Evolutionary conservation across 768 basidiomycete species (phyloP), one percentile per base, ranked within the genome.

Genomic region (Porpolomopsis calyptriformis): DNA sequence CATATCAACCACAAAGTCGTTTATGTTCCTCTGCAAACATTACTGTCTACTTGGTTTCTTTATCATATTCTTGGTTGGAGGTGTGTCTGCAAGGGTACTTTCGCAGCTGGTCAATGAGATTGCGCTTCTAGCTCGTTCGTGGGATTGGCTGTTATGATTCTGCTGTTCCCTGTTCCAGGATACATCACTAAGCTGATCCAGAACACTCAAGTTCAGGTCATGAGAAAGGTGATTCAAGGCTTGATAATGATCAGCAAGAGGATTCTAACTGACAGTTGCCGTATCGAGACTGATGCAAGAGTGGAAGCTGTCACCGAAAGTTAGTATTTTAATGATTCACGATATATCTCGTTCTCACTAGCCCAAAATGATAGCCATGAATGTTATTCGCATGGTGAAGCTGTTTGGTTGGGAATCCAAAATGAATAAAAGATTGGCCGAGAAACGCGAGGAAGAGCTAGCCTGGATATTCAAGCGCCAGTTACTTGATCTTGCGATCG

Each of bases 391-490:
- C 14, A 82, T 83, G 76, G 66, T 83, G 56, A 85, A 85, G 60
- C 63, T 85, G 34, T 84, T 86, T 53, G 83, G 71, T 6, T 74
- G 83, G 72, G 72, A 80, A 68, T 69, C 71, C 47, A 70, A 74
- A 39, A 72, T 82, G 55, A 64, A 72, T 19, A 57, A 69, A 10
- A 67, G 68, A 41, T 65, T 89, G 38, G 61, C 68, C 18, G 69
- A 70, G 24, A 76, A 76, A 53, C 72, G 85, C 48, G 73, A 80
- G 36, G 71, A 71, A 3, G 85, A 88, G 58, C 60, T 88, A 12
- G 47, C 53, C 3, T 71, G 69, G 59, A 63, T 80, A 34, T 72
- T 70, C 66, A 74, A 71, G 53, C 60, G 69, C 35, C 72, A 77
- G 54, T 53, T 81, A 23, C 61, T 77, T 14, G 67, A 69, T 24